Evolutionary conservation across 768 basidiomycete species (phyloP).

Genomic region (Serendipita sp.): DNA sequence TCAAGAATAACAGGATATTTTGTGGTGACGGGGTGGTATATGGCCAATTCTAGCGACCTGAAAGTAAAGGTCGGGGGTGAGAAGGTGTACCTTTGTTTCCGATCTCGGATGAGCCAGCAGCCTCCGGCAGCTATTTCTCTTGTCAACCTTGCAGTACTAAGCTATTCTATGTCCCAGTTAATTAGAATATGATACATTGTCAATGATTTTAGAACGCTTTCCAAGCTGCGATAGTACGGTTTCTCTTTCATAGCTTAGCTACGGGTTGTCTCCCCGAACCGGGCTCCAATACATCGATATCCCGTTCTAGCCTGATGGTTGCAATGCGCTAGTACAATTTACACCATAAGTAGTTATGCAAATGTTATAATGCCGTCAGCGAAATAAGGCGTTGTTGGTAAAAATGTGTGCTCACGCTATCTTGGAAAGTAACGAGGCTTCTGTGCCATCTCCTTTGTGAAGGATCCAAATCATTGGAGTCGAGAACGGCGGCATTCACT

Average conservation of each 20-base stretch:
- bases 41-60: too few relatives aligned
- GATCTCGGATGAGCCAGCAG: not conserved
- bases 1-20: too few relatives aligned
- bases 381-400: too few relatives aligned
- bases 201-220: too few relatives aligned
- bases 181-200: too few relatives aligned
- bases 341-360: not conserved
- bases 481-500: not conserved
- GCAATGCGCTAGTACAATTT: not conserved
- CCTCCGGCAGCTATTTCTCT: too few relatives aligned
- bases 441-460: slow-evolving; percentile 42
- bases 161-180: too few relatives aligned
- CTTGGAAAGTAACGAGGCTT: slow-evolving; percentile 30
- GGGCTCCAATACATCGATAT: not conserved
- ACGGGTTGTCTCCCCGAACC: not conserved
- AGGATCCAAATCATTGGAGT: not conserved
- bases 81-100: not conserved
- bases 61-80: not conserved
- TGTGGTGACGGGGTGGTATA: too few relatives aligned
- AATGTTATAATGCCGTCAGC: not conserved
- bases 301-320: not conserved
- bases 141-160: too few relatives aligned
- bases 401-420: slow-evolving; percentile 28
- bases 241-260: not conserved
- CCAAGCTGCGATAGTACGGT: too few relatives aligned